phyloP scores from a whole-genome alignment of 2,329 filamentous ascomycete species.

The Pseudocercospora musae region DNA sequence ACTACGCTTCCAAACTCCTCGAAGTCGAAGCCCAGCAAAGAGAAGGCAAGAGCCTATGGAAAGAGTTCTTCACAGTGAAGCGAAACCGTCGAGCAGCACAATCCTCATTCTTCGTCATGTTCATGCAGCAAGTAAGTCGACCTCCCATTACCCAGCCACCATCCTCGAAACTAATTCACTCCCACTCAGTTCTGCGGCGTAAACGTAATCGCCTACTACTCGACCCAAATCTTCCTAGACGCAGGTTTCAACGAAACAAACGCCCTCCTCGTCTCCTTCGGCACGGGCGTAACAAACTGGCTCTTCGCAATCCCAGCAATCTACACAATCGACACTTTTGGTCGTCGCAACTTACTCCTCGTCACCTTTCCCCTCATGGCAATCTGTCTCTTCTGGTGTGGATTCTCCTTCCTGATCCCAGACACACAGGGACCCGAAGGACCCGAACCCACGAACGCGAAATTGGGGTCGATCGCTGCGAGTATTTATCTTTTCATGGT shows the following conservation, averaged over 20 bases:
- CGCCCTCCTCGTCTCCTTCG: conserved; percentile 33
- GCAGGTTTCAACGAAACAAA: conserved; percentile 26
- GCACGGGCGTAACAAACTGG: conserved; percentile 29
- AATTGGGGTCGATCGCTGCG: conserved; percentile 39
- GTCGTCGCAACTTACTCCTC: conserved; percentile 44
- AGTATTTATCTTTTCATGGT: conserved; percentile 36
- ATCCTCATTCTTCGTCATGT: conserved; percentile 35
- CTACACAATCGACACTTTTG: conserved; percentile 41
- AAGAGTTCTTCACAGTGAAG: conserved; percentile 33
- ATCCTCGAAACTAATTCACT: neutral
- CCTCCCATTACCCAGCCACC: neutral
- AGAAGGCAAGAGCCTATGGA: conserved; percentile 40
- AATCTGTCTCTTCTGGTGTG: conserved; percentile 48
- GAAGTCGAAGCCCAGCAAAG: conserved; percentile 37
- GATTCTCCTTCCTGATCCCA: conserved; percentile 40
- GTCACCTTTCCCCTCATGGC: conserved; percentile 46
- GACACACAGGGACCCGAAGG: conserved; percentile 16
- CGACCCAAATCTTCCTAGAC: conserved; percentile 26
- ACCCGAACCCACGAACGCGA: conserved; percentile 20
- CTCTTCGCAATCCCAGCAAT: conserved; percentile 20
- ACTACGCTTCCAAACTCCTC: conserved; percentile 36
- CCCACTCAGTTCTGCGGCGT: conserved; percentile 11
- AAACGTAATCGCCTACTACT: conserved; percentile 35
- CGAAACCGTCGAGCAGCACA: conserved; percentile 34
- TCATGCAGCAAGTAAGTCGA: conserved; percentile 31